Base-by-base conservation (phyloP, 257 asterid genomes). In the Sherardia arvensis region DNA sequence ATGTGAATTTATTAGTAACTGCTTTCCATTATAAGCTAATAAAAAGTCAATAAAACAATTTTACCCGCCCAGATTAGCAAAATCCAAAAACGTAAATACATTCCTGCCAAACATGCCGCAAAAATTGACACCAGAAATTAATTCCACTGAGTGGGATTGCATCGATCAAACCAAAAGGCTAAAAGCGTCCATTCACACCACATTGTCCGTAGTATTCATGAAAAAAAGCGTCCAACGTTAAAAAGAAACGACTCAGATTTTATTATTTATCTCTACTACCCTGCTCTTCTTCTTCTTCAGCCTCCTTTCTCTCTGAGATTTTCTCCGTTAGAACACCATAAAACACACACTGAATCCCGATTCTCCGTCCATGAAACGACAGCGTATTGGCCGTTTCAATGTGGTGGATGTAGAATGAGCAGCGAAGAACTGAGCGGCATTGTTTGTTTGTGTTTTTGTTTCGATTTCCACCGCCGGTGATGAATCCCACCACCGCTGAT, bases 401-500 rank as follows among this genome's bases (percentile, higher is more conserved):
- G 54, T 9, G 36, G 1, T 45, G 61, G 32, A 8, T 32, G 68
- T 71, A 64, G 68, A 67, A 77, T 80, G 79, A 73, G 65, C 74
- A 69, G 43, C 71, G 68, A 34, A 76, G 70, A n/a, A n/a, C n/a
- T 75, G 77, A 71, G 79, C 73, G 61, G 78, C 77, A 77, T 70
- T 72, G 68, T 68, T 63, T 58, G 64, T 59, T 71, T 71, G 20
- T 21, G 40, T 40, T 26, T 33, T 3, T n/a, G n/a, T n/a, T n/a
- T n/a, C n/a, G n/a, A n/a, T n/a, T 33, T 12, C 74, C 68, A 63
- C 68, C 78, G 58, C 70, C 82, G 78, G 84, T 76, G 80, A 90
- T 90, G 97, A 90, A 85, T 87, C 76, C 92, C 79, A 85, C 84
- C 64, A 77, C 86, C 28, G 67, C 69, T 34, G 93, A 87, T 81